Conservation (phyloP, 2,329 filamentous ascomycete species). For the Orbilia quercus region DNA sequence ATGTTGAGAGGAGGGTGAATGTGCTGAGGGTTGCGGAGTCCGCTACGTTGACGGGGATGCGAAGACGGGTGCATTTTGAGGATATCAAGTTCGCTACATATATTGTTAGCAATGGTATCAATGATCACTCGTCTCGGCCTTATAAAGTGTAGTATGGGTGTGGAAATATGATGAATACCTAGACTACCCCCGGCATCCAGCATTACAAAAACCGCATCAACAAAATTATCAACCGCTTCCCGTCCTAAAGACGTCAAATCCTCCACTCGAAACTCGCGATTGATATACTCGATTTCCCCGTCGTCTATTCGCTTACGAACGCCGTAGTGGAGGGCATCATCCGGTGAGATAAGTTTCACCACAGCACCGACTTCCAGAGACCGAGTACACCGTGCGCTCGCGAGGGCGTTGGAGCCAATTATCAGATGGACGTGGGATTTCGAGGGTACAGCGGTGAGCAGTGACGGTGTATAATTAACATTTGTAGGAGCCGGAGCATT, state of each 20-base stretch:
- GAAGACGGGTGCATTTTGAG: conserved; percentile 76
- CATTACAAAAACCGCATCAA: conserved; percentile 94
- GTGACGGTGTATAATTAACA: conserved; percentile 56
- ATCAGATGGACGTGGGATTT: conserved; percentile 81
- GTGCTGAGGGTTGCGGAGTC: conserved; percentile 88
- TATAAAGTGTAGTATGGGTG: too few species aligned
- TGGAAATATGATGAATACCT: conserved; percentile 58
- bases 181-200: conserved; percentile 66
- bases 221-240: conserved; percentile 78
- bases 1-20: conserved; percentile 87
- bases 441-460: conserved; percentile 79
- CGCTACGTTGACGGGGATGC: conserved; percentile 92
- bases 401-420: conserved; percentile 85
- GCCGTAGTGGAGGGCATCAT: conserved; percentile 71
- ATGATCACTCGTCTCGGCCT: background rate
- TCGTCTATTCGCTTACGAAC: conserved; percentile 65
- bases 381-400: conserved; percentile 82
- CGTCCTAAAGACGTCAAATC: conserved; percentile 83
- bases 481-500: too few species aligned
- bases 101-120: background rate
- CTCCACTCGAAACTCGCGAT: conserved; percentile 66
- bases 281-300: conserved; percentile 64
- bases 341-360: conserved; percentile 79
- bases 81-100: conserved; percentile 74
- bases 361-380: conserved; percentile 83